phyloP scores from a whole-genome alignment of 2,329 filamentous ascomycete species.

The Fusarium torreyae region DNA sequence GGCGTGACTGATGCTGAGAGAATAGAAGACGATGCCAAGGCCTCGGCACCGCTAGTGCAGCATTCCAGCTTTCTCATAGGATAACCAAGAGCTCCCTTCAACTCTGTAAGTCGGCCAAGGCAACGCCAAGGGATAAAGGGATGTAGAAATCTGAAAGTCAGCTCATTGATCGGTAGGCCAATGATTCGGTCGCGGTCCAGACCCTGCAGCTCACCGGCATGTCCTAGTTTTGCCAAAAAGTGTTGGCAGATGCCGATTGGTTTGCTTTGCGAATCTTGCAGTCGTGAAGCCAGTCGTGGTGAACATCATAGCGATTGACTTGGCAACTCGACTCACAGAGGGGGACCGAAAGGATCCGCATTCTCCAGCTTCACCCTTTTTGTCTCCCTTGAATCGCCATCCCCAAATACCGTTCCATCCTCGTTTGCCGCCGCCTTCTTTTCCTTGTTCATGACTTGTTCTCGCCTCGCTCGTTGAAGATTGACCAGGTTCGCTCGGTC shows the following conservation, averaged over 20 bases:
- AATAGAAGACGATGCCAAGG: constrained; percentile 39
- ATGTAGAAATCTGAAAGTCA: constrained; percentile 25
- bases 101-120: constrained; percentile 17
- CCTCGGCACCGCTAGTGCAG: constrained; percentile 30
- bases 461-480: constrained; percentile 75
- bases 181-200: constrained; percentile 22
- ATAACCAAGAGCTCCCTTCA: constrained; percentile 21
- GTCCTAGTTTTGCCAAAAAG: constrained; percentile 8
- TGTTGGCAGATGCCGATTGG: constrained; percentile 35
- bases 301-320: constrained; percentile 14
- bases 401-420: constrained; percentile 66
- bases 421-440: constrained; percentile 58
- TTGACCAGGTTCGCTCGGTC: constrained; percentile 81
- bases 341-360: constrained; percentile 66
- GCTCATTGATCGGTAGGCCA: constrained; percentile 35
- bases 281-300: not conserved
- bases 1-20: constrained; percentile 13
- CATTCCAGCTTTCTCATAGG: constrained; percentile 30
- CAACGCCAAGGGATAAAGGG: constrained; percentile 21
- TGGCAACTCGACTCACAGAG: constrained; percentile 54
- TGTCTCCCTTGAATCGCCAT: constrained; percentile 54
- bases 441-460: constrained; percentile 63
- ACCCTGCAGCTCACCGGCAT: not conserved
- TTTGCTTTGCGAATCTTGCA: not conserved
- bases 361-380: constrained; percentile 64